phyloP scores from a whole-genome alignment of 805 yeast genomes.

The Nakazawaea siamensis region DNA sequence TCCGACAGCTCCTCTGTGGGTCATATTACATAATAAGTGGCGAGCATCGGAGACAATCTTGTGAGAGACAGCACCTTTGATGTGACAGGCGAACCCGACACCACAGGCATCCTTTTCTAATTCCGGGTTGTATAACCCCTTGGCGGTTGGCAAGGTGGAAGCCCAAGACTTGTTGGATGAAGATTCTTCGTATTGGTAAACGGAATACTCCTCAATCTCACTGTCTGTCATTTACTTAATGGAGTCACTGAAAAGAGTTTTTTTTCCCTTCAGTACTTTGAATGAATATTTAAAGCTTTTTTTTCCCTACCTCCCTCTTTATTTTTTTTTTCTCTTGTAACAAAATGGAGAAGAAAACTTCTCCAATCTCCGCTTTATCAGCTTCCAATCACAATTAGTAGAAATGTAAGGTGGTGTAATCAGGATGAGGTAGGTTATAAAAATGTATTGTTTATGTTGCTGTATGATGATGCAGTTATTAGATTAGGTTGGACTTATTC shows the following conservation, averaged over 20 bases:
- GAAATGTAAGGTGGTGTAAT: constrained; percentile 2
- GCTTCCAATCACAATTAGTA: constrained; percentile 7
- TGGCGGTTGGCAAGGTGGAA: constrained; percentile 70
- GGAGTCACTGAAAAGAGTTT: no score
- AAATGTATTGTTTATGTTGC: no score
- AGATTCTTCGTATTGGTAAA: constrained; percentile 64
- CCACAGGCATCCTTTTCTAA: constrained; percentile 97
- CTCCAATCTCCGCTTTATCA: constrained; percentile 4
- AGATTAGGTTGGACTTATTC: no score
- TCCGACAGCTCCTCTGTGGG: constrained; percentile 98
- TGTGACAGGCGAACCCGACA: constrained; percentile 94
- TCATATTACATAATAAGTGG: constrained; percentile 88
- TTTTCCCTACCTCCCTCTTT: no score
- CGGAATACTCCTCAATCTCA: constrained; percentile 17
- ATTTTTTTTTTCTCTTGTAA: no score
- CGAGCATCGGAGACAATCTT: constrained; percentile 89
- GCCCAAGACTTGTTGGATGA: constrained; percentile 90
- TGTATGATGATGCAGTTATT: no score
- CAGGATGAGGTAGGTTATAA: no score
- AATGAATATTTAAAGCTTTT: no score
- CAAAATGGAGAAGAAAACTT: background rate
- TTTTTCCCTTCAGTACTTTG: no score
- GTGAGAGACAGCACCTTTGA: constrained; percentile 82
- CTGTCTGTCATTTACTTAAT: background rate
- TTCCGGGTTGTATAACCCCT: constrained; percentile 91